Evolutionary conservation across 202 grass and related monocot species (phyloP), one percentile per base, ranked within the genome.

Genomic region (Saccharum hybrid): DNA sequence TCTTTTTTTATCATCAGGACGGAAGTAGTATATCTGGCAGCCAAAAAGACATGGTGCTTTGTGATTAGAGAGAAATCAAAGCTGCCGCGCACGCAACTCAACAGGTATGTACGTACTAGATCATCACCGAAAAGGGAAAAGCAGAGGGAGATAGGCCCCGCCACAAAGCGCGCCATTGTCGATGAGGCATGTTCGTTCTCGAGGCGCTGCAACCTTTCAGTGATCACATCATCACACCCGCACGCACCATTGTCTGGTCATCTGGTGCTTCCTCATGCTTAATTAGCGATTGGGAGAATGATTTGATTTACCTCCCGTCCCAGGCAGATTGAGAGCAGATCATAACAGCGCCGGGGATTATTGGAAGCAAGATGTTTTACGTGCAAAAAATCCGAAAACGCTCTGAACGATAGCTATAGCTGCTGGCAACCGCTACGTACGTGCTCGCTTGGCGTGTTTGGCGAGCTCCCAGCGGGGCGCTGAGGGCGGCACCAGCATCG

Each of bases 151-250:
- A 30, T 15, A 23, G 75, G 10, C 4, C 19, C 4, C 12, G 51
- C 62, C 57, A 36, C 66, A 57, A 10, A 60, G n/a, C 28, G 68
- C 75, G 7, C 37, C 43, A 10, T 23, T 34, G 37, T 26, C 70
- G 54, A 70, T 8, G 51, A 34, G 76, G 71, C 65, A 85, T n/a
- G n/a, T n/a, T n/a, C n/a, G 26, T 85, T 46, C 82, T 81, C 71
- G 82, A 85, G 87, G 37, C 38, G 77, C 82, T 30, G 10, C 82
- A 75, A 48, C 14, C 7, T 8, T 48, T 4, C 68, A 49, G 48
- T 28, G n/a, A 37, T 77, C 62, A 60, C 62, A 45, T 28, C 15
- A 19, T 71, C 63, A 60, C 63, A 46, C 16, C 4, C 33, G 3
- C 2, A 33, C 28, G 13, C 63, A 28, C 54, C 5, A 12, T 9